Base-by-base conservation (phyloP, 805 yeast species). In the Ogataea thermomethanolica region DNA sequence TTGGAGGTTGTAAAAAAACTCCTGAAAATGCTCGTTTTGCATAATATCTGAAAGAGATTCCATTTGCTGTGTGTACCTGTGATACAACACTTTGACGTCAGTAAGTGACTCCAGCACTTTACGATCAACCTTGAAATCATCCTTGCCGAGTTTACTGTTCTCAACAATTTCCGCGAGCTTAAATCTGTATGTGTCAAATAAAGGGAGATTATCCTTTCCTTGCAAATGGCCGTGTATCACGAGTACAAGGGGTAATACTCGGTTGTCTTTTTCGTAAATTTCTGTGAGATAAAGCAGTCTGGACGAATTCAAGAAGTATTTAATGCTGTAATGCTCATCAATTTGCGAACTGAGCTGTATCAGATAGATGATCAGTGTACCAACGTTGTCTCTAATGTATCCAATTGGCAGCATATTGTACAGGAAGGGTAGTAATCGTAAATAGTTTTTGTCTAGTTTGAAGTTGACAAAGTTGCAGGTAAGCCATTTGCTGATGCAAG, bases 371-470 rank as follows among this genome's bases (percentile, higher is more conserved):
- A 59, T 9, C 8, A 61, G 30, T n/a, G 45, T 32, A 13, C 50
- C 25, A n/a, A 59, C 37, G 29, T 45, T 31, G 3, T 29, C 23
- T 37, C 63, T 42, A 5, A 56, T 31, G 40, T 59, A 61, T 2
- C 61, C 64, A 20, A 58, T 52, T 11, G 58, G 50, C 3, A 60
- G 46, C 30, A 54, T 35, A 32, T 54, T 51, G 44, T 53, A 60
- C 10, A 59, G 8, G 11, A 51, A 42, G 5, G 60, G 53, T 10
- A 57, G 41, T 2, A 58, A 12, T 13, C 37, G 35, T 3, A 58
- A 36, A 25, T 39, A 57, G 4, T 38, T 24, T 14, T 46, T 48
- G 20, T 47, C 48, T 33, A 49, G 45, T 14, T 44, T 41, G 35
- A 60, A 55, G 25, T 55, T 53, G 20, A 33, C 39, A 34, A 56